Evolutionary conservation across 139 green algal genomes (phyloP).

Genomic region (Prasinococcaceae sp.): DNA sequence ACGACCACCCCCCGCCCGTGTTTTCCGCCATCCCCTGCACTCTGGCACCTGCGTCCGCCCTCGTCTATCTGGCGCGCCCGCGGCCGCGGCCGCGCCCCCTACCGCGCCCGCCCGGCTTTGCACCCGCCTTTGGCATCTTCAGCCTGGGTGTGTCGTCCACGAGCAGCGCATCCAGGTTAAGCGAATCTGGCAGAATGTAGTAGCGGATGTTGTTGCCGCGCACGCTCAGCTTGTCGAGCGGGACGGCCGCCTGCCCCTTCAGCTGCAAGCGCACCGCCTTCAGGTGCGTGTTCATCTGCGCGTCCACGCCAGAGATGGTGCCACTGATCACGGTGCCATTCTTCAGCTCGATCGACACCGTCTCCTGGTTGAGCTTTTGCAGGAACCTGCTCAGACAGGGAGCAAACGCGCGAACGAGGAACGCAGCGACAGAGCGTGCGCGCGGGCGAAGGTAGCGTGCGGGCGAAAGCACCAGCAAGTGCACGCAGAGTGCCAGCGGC

Average conservation of each 20-base stretch:
- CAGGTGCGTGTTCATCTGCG: slow-evolving; percentile 98
- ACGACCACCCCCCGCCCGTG: no score
- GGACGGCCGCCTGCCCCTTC: slow-evolving; percentile 73
- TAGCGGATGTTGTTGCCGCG: slow-evolving; percentile 79
- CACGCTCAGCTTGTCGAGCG: slow-evolving; percentile 76
- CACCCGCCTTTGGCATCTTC: no score
- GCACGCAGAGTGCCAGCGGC: no score
- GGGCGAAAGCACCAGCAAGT: no score
- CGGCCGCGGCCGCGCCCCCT: no score
- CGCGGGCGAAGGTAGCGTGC: no score
- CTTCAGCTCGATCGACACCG: slow-evolving; percentile 96
- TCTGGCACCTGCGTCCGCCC: no score
- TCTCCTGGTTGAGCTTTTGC: slow-evolving; percentile 96
- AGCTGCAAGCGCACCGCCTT: slow-evolving; percentile 90
- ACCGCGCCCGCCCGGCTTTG: no score
- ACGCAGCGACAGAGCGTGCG: no score
- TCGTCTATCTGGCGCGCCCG: no score
- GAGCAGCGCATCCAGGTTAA: slow-evolving; percentile 97
- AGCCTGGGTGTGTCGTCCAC: slow-evolving; percentile 91
- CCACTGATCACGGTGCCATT: slow-evolving; percentile 89
- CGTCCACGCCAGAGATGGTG: slow-evolving; percentile 95
- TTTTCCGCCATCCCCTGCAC: no score
- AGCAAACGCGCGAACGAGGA: no score
- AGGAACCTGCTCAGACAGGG: slow-evolving; percentile 78
- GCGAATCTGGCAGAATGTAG: slow-evolving; percentile 90